Evolutionary conservation across 805 yeast species (phyloP), one percentile per base, ranked within the genome.

Genomic region (Hanseniaspora occidentalis): DNA sequence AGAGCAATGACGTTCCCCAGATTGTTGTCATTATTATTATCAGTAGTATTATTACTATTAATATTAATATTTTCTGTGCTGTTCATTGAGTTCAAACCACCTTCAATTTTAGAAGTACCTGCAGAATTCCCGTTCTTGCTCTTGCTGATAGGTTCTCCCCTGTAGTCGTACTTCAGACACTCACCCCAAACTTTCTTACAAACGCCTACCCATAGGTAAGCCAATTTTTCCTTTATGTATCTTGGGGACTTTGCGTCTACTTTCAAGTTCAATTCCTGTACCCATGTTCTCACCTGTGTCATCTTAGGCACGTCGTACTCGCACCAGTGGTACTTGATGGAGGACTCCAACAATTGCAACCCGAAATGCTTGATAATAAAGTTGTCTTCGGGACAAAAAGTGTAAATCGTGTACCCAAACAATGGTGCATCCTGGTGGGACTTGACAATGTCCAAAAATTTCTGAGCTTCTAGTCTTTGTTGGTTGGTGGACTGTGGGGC

Each of bases 171-270:
- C 43, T 59, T 67, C n/a, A 82, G 60, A 44, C 72, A 76, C 29
- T 73, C 66, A 14, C 96, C 96, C 98, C 98, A 92, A 23, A 77
- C 70, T 43, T 95, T 70, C 54, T 92, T 92, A 9, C 95, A 94
- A 6, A 92, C 66, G 33, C 83, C 79, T 1, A 84, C 95, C 96
- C 97, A 88, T 20, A 92, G 61, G 47, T 75, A 80, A 11, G 96
- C 94, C 31, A 88, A 54, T 59, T 92, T 92, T 55, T 88, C 97
- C 53, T 79, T 84, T 42, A 92, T 68, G 52, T 79, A 94, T 57
- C 85, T 89, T 6, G 97, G 95, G 56, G 89, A 96, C 19, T 62
- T 58, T n/a, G 62, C 62, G 5, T 67, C 53, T 1, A 80, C 72
- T 37, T 74, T 71, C 25, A 66, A 66, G 21, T 86, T 75, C 35